Evolutionary conservation across 345 rosid genomes (phyloP), one percentile per base, ranked within the genome.

Genomic region (Crucihimalaya himalaica): DNA sequence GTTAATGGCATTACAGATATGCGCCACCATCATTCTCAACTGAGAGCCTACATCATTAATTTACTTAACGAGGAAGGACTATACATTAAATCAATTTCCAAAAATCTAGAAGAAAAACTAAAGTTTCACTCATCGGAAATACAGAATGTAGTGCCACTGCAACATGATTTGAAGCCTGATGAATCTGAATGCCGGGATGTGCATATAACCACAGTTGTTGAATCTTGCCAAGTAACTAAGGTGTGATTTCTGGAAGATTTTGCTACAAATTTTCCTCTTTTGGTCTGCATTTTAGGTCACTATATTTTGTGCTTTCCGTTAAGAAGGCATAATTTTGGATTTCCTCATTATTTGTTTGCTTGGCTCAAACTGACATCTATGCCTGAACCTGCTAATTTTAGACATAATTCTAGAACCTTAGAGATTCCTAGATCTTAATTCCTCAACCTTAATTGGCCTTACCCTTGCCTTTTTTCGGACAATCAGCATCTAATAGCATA

Each of bases 21-120:
- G 70, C 91, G 58, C 15, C 77, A 84, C 70, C 81, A 50, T 63
- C 88, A 92, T 88, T 85, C 89, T 67, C 79, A 82, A 77, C 82
- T 86, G 46, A 90, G 84, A 79, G 76, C 45, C 45, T 68, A 86
- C 57, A 76, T 96, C 67, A 71, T 73, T 77, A 66, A 80, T 73
- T 73, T 88, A 66, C 96, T 96, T 66, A 70, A 80, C 4, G 93
- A 86, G 81, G 96, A 78, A 85, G 87, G 73, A 27, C 82, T 74
- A 29, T 80, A 72, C 62, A 71, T 90, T 31, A 81, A 80, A 82
- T 81, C 83, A 15, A 50, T 77, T 55, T 52, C 74, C 72, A 65
- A 76, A 78, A 34, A 57, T 74, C 51, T 87, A 9, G 84, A 87
- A 83, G 92, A 86, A 73, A 89, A 79, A 45, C 45, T 83, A 37